Evolutionary conservation across 257 asterid species (phyloP), one percentile per base, ranked within the genome.

Genomic region (Solanum okadae): DNA sequence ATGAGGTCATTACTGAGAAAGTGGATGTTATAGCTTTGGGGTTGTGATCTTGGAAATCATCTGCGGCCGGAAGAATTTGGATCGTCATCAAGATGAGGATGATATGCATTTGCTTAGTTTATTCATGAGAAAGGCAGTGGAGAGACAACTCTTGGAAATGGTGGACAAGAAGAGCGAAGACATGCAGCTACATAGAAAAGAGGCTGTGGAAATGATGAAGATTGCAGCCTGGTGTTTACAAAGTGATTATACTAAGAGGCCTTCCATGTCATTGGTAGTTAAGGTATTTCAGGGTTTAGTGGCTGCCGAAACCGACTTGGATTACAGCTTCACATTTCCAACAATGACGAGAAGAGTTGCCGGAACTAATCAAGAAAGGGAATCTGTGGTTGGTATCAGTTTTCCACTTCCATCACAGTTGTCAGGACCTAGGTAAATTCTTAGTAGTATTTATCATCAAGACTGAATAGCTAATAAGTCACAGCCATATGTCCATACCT

Each of bases 11-110:
- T 29, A 86, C 92, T 1, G 88, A 88, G 61, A 75, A 88, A 49
- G 90, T 76, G 6, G 92, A 90, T 42, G 89, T 90, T 88, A 86
- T 73, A 83, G 92, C 81, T 88, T 90, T 56, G 90, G 92, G 14
- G 25, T 88, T 35, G 88, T 90, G 40, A 35, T 88, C 11, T 46
- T 88, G 61, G 92, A 88, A 73, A 88, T 90, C 23, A 44, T 90
- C 6, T 88, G 89, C 4, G 79, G 88, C 5, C 25, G 90, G 14
- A 90, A 46, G 86, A 90, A 88, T 73, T 61, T 90, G 82, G 92
- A 90, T 46, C 44, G 83, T 85, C 77, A 40, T 7, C 81, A 79
- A 42, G 90, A 83, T 81, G 90, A 87, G n/a, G 67, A 68, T 15
- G 44, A 72, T 18, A 29, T 40, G 25, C 89, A 90, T 86, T 86